These are phyloP conservation scores for Camelina neglecta DNA, from an alignment of 345 rosid species.

Conservation along the genomic window DNA sequence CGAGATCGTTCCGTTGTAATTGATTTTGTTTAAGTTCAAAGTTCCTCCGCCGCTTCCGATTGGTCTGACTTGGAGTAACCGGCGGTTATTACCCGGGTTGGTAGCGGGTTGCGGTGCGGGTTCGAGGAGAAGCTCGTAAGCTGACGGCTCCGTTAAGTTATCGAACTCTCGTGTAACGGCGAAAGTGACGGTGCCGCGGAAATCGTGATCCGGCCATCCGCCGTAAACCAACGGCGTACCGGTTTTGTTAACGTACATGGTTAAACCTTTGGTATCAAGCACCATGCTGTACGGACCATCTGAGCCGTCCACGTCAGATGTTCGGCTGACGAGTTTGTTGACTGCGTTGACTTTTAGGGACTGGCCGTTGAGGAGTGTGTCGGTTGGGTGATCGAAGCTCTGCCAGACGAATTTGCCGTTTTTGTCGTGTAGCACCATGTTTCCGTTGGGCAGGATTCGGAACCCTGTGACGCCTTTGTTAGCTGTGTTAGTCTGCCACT, in stretches of 20 bases:
- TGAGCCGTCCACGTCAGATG: conserved; percentile 44
- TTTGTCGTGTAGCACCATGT: conserved; percentile 62
- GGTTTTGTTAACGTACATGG: conserved; percentile 50
- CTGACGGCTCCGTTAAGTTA: conserved; percentile 38
- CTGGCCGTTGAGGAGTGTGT: conserved; percentile 63
- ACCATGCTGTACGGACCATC: conserved; percentile 65
- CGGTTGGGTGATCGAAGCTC: conserved; percentile 66
- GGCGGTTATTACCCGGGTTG: conserved; percentile 33
- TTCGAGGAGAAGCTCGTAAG: conserved; percentile 36
- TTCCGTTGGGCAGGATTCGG: conserved; percentile 54
- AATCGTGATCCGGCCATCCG: conserved; percentile 31
- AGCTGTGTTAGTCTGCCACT: conserved; percentile 70
- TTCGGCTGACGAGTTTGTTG: conserved; percentile 64
- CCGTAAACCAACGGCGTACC: conserved; percentile 47
- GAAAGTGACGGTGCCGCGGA: conserved; percentile 42
- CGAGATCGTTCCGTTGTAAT: conserved; percentile 55
- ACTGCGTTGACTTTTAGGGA: conserved; percentile 45
- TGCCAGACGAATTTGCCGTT: conserved; percentile 60
- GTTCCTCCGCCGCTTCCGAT: conserved; percentile 21
- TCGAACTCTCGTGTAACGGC: conserved; percentile 13
- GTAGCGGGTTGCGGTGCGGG: conserved; percentile 38
- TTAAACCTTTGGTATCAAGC: conserved; percentile 46
- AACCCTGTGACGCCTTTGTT: conserved; percentile 70
- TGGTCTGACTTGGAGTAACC: conserved; percentile 40
- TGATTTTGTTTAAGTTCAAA: conserved; percentile 47